phyloP scores from a whole-genome alignment of 306 rosid species.

The Rosa rugosa region DNA sequence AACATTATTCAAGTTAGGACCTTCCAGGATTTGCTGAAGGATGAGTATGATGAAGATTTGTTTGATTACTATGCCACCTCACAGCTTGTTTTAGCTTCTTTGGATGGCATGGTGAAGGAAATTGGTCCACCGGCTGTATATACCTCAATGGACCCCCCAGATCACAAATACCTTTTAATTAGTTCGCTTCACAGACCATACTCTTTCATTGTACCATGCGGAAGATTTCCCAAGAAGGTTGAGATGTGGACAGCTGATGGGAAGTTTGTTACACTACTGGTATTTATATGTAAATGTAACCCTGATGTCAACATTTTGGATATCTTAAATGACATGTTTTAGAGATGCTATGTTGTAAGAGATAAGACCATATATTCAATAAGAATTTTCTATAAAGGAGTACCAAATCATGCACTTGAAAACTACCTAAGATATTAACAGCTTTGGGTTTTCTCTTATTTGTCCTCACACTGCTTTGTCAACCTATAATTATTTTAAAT shows the following conservation, averaged over 20 bases:
- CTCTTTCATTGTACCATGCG: conserved; percentile 90
- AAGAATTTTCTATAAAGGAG: neutral
- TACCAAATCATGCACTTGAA: neutral
- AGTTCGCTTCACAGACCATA: conserved; percentile 86
- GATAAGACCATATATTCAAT: neutral
- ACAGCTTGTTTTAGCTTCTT: conserved; percentile 78
- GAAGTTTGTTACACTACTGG: conserved; percentile 79
- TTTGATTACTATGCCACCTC: conserved; percentile 82
- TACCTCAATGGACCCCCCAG: conserved; percentile 93
- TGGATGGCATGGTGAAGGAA: conserved; percentile 71
- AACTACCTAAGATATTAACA: neutral
- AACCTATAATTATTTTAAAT: neutral
- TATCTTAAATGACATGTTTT: neutral
- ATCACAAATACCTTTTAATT: conserved; percentile 63
- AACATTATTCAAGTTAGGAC: conserved; percentile 84
- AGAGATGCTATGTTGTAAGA: neutral
- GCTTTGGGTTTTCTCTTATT: neutral
- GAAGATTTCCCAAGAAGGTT: conserved; percentile 92
- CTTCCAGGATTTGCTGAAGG: conserved; percentile 93
- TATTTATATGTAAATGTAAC: conserved; percentile 20
- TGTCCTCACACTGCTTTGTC: neutral
- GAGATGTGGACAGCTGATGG: conserved; percentile 87
- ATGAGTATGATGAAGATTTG: conserved; percentile 90
- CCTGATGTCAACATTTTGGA: neutral
- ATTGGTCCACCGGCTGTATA: conserved; percentile 74